Conservation (phyloP, 345 rosid genomes). For the Ceriops decandra region DNA sequence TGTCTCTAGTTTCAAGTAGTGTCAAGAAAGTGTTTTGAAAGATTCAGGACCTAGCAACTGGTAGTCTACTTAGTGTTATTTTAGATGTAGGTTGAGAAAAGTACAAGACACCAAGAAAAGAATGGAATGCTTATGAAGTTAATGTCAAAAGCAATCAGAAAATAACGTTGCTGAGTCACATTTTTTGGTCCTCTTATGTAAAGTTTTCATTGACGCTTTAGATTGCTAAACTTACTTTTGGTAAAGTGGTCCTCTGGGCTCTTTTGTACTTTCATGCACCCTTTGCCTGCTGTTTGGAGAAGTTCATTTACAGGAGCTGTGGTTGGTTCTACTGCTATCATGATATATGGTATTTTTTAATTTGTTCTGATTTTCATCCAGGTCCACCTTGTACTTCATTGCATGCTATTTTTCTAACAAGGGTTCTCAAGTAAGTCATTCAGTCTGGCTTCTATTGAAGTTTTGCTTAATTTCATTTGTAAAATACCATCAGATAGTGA, state of each 20-base stretch:
- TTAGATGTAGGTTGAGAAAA: too few relatives aligned
- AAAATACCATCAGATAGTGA: neutral
- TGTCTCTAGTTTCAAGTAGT: too few relatives aligned
- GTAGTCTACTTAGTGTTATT: too few relatives aligned
- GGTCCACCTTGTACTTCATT: constrained; percentile 80
- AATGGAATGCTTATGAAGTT: too few relatives aligned
- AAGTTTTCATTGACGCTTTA: neutral
- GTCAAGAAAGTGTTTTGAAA: too few relatives aligned
- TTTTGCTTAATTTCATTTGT: neutral
- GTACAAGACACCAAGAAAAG: too few relatives aligned
- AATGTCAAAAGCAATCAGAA: too few relatives aligned
- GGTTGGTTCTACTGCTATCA: neutral
- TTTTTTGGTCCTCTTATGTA: too few relatives aligned
- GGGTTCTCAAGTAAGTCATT: constrained; percentile 73
- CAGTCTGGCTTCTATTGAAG: constrained; percentile 1
- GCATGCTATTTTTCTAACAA: constrained; percentile 71
- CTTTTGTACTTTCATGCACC: neutral
- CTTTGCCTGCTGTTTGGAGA: neutral
- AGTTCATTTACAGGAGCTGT: neutral
- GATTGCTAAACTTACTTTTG: neutral
- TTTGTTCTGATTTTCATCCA: constrained; percentile 22
- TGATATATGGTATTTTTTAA: neutral
- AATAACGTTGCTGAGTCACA: too few relatives aligned
- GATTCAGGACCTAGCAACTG: too few relatives aligned
- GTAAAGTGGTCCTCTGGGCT: too few relatives aligned